These are phyloP conservation scores for Dictyostelium firmibasis DNA, from an alignment of 78 protist genomes.

Conservation along the genomic window DNA sequence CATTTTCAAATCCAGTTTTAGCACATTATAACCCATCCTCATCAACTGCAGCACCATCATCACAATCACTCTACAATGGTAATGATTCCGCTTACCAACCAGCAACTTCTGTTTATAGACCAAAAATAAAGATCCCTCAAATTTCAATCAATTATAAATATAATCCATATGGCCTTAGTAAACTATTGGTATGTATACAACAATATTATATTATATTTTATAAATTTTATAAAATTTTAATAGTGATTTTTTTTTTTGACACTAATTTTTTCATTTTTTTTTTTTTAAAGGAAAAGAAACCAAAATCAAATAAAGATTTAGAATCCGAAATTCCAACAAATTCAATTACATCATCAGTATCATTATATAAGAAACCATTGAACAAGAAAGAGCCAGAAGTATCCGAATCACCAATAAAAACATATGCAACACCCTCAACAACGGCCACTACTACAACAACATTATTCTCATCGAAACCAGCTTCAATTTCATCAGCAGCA, in stretches of 20 bases:
- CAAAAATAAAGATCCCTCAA: conserved; percentile 48
- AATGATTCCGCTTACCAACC: neutral
- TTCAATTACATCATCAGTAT: conserved; percentile 54
- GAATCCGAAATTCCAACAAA: conserved; percentile 18
- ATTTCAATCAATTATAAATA: conserved; percentile 35
- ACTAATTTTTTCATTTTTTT: neutral
- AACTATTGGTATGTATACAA: conserved; percentile 44
- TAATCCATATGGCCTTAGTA: conserved; percentile 60
- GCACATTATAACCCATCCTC: neutral
- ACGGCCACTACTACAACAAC: neutral
- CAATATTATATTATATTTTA: no score
- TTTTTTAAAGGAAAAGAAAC: conserved; percentile 50
- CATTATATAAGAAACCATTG: conserved; percentile 41
- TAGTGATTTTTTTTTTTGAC: neutral
- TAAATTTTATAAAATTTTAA: neutral
- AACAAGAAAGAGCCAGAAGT: neutral
- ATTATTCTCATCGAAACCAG: neutral
- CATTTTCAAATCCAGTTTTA: conserved; percentile 42
- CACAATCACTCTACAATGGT: neutral
- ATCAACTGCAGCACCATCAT: neutral
- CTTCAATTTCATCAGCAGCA: neutral
- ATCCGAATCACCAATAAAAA: neutral
- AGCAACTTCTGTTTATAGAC: neutral
- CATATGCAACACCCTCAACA: neutral
- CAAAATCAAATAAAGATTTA: conserved; percentile 34